These are phyloP conservation scores for Sporothrix phasma DNA, from an alignment of 2,329 filamentous ascomycete genomes.

Conservation along the genomic window DNA sequence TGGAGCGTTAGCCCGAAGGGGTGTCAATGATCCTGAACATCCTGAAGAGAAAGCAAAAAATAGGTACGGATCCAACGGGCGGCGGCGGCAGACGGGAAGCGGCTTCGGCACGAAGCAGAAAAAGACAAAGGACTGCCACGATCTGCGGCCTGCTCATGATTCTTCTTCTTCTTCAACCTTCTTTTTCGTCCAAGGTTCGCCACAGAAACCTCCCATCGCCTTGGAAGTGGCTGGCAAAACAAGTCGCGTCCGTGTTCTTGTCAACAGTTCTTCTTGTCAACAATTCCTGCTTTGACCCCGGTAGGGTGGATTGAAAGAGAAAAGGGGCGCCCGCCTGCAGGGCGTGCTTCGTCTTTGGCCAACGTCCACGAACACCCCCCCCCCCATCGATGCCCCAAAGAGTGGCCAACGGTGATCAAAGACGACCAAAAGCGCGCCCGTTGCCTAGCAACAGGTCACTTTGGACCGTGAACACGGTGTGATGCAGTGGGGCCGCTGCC, in stretches of 20 bases:
- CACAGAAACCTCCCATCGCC: background rate
- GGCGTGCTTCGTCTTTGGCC: background rate
- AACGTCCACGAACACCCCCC: background rate
- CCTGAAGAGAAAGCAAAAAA: too few species aligned
- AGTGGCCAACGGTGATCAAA: background rate
- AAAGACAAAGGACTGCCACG: background rate
- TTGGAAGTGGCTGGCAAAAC: background rate
- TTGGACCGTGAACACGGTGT: background rate
- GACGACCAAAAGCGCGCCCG: background rate
- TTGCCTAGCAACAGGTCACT: constrained; percentile 8
- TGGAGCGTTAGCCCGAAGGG: background rate
- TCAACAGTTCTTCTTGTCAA: background rate
- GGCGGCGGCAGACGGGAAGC: background rate
- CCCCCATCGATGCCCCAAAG: too few species aligned
- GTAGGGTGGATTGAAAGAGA: background rate
- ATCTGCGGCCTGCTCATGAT: too few species aligned
- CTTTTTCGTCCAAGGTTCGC: background rate
- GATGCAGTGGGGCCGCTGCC: background rate
- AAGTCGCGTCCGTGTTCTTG: background rate
- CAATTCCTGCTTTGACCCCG: background rate
- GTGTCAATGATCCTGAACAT: too few species aligned
- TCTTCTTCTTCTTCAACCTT: too few species aligned
- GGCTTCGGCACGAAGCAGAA: background rate
- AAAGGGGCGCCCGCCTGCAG: constrained; percentile 3
- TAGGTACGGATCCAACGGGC: background rate